Evolutionary conservation across 768 basidiomycete genomes (phyloP).

Genomic region (Sporobolomyces phaffii): DNA sequence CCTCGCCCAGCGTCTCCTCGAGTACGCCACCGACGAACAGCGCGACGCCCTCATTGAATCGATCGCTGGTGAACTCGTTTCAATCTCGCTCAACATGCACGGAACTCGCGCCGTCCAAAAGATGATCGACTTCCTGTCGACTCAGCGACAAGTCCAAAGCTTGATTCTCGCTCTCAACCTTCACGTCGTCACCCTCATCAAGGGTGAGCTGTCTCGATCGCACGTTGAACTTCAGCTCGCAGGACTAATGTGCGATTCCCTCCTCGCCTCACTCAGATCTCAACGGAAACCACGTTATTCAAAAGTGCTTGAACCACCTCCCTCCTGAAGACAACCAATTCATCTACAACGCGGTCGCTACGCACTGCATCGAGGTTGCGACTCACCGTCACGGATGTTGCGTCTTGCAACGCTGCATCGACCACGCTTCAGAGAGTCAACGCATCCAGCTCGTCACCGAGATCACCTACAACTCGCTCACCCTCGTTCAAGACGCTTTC

Average conservation of each 20-base stretch:
- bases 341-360: constrained; percentile 99
- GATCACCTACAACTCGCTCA: constrained; percentile 96
- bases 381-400: constrained; percentile 98
- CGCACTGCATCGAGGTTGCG: constrained; percentile 97
- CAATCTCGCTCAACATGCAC: constrained; percentile 99
- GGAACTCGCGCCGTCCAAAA: constrained; percentile 98
- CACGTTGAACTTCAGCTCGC: no score
- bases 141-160: constrained; percentile 89
- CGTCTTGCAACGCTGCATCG: constrained; percentile 94
- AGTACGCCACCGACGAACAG: constrained; percentile 95
- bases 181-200: constrained; percentile 97
- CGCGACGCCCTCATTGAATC: constrained; percentile 94
- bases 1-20: constrained; percentile 93
- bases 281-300: constrained; percentile 95
- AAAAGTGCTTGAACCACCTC: constrained; percentile 97
- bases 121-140: constrained; percentile 99
- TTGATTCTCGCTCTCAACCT: constrained; percentile 94
- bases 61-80: constrained; percentile 93
- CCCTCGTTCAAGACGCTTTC: constrained; percentile 88
- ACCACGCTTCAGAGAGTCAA: constrained; percentile 93
- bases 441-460: constrained; percentile 94
- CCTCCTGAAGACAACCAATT: constrained; percentile 99
- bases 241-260: no score
- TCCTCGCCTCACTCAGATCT: constrained; percentile 47
- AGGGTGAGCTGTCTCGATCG: no score